Base-by-base conservation (phyloP, 352 stramenopile species). In the Globisporangium polare region DNA sequence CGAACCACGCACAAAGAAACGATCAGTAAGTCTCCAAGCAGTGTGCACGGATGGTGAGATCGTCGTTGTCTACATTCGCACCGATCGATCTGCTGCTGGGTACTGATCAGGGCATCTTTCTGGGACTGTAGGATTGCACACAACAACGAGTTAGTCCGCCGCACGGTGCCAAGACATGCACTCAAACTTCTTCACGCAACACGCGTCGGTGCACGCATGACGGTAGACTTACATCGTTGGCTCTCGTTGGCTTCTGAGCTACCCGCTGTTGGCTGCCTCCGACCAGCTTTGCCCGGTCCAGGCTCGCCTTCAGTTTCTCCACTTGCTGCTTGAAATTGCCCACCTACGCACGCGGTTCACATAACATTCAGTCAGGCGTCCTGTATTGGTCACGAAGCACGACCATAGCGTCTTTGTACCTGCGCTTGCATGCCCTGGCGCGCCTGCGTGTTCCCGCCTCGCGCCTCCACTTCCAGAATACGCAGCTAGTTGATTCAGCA, bases 401-500 rank as follows among this genome's bases (percentile, higher is more conserved):
- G 20, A 20, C 0, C 15, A 13, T 20, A 8, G 22, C 37, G 12
- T 18, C 41, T 24, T 52, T 53, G n/a, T 31, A 80, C 70, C 62
- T 81, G 80, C 65, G 89, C 71, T 58, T 94, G 85, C 85, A 94
- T 94, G 63, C 80, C 82, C 57, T 84, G 74, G 39, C 84, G 83
- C 63, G 90, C 79, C 58, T 94, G 85, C 3, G 83, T 78, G 68
- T 91, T 77, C 9, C 85, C 83, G 8, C 81, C 85, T 27, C 81
- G 79, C 22, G 81, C 83, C 53, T 94, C 85, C 62, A 80, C 89
- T 53, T 92, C 81, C 13, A 94, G 65, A 61, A 92, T 92, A 33
- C 83, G 83, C 66, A 91, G 83, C 73, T 90, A 26, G 18, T 41
- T 27, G 17, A 41, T 41, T 27, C 20, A 41, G 18, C 7, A 67